phyloP scores from a whole-genome alignment of 495 filamentous ascomycete genomes.

The Talaromyces stipitatus region DNA sequence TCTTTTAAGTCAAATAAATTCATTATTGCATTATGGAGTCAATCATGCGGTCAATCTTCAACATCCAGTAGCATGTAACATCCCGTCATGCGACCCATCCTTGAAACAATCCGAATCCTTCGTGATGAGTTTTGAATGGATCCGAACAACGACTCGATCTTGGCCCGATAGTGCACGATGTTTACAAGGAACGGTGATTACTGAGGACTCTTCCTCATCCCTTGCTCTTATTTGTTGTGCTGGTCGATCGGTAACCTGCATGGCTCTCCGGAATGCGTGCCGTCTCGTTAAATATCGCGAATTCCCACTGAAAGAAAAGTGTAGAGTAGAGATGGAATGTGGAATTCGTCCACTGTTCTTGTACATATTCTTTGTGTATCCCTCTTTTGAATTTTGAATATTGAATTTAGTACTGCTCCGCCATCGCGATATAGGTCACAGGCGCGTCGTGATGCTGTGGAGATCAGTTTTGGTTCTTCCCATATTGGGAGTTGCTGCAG shows the following conservation, averaged over 20 bases:
- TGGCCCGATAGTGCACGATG: background rate
- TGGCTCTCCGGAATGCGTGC: background rate
- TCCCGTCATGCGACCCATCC: background rate
- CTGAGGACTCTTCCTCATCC: background rate
- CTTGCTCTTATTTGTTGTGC: background rate
- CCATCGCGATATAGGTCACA: background rate
- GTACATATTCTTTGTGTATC: background rate
- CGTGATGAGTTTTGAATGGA: background rate
- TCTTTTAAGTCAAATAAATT: background rate
- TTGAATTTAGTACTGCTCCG: background rate
- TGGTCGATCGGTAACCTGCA: background rate
- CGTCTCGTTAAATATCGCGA: background rate
- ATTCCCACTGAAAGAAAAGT: background rate
- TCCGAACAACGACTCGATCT: background rate
- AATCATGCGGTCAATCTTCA: background rate
- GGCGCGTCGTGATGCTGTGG: background rate
- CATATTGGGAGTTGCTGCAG: slow-evolving; percentile 5
- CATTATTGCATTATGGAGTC: background rate
- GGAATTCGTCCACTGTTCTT: background rate
- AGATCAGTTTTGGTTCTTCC: background rate
- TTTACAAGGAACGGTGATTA: no score
- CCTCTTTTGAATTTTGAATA: background rate
- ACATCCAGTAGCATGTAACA: background rate
- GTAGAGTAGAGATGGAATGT: background rate
- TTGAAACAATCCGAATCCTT: background rate